Evolutionary conservation across 2,329 filamentous ascomycete genomes (phyloP).

Genomic region (Penicillium sp.): DNA sequence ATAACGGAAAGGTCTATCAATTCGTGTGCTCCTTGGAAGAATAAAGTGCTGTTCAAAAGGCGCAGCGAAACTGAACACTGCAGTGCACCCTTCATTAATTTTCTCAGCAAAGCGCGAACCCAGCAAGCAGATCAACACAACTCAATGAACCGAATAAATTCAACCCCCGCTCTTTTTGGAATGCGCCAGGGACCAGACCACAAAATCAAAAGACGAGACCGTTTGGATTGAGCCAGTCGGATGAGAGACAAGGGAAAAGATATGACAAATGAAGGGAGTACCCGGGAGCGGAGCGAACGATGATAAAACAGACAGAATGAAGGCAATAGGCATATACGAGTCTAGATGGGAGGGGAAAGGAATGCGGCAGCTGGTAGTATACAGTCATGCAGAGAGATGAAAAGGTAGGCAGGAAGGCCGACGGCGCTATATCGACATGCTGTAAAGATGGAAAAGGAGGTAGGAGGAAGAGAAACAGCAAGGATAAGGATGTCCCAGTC

Average conservation of each 20-base stretch:
- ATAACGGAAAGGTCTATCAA: conserved; percentile 21
- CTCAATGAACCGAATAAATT: conserved; percentile 34
- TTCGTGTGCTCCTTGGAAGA: conserved; percentile 16
- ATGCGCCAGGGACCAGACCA: conserved; percentile 34
- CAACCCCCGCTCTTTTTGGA: conserved; percentile 34
- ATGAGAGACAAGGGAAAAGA: conserved; percentile 21
- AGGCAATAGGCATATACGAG: conserved; percentile 20
- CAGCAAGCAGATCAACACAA: conserved; percentile 31
- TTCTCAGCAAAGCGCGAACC: conserved; percentile 29
- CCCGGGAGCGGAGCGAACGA: conserved; percentile 10
- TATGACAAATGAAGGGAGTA: conserved; percentile 22
- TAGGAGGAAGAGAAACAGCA: conserved; percentile 16
- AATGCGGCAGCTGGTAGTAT: conserved; percentile 32
- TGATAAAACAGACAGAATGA: conserved; percentile 19
- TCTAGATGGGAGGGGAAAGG: conserved; percentile 19
- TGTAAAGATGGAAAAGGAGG: conserved; percentile 13
- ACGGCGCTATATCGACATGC: conserved; percentile 21
- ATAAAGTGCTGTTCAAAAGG: conserved; percentile 20
- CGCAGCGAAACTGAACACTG: conserved; percentile 9
- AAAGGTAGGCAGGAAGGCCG: conserved; percentile 20
- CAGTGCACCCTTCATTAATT: conserved; percentile 28
- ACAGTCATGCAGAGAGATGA: conserved; percentile 34
- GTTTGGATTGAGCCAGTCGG: conserved; percentile 10
- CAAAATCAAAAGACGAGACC: conserved; percentile 15
- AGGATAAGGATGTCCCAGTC: conserved; percentile 20